Evolutionary conservation across 2,329 filamentous ascomycete species (phyloP).

Genomic region (Grosmannia penicillata): DNA sequence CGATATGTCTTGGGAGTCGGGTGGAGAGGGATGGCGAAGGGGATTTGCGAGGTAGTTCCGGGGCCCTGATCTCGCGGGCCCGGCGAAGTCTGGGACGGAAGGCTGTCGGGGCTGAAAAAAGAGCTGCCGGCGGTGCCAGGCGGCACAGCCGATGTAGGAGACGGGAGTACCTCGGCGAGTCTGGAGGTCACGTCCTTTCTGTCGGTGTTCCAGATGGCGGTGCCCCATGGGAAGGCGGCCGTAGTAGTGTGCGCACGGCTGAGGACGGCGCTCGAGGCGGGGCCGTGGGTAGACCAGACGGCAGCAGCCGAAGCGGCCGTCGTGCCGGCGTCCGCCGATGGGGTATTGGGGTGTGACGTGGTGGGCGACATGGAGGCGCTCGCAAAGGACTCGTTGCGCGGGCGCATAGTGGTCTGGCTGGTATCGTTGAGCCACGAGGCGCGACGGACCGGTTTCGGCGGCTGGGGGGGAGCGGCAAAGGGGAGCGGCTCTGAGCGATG

Average conservation of each 20-base stretch:
- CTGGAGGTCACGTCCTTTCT: slow-evolving; percentile 65
- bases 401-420: slow-evolving; percentile 43
- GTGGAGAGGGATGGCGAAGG: slow-evolving; percentile 76
- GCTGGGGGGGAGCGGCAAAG: slow-evolving; percentile 21
- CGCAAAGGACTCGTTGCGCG: slow-evolving; percentile 64
- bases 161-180: slow-evolving; percentile 59
- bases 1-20: slow-evolving; percentile 86
- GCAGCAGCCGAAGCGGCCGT: neutral
- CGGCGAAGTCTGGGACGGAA: slow-evolving; percentile 32
- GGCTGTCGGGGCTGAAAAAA: slow-evolving; percentile 33
- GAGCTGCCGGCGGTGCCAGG: slow-evolving; percentile 26
- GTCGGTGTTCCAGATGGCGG: slow-evolving; percentile 69
- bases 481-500: slow-evolving; percentile 31
- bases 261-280: slow-evolving; percentile 29
- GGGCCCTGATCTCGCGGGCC: slow-evolving; percentile 34
- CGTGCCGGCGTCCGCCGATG: slow-evolving; percentile 48
- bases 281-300: slow-evolving; percentile 39
- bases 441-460: slow-evolving; percentile 50
- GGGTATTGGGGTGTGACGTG: slow-evolving; percentile 67
- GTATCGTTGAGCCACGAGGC: slow-evolving; percentile 83
- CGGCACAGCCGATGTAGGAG: slow-evolving; percentile 50
- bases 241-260: slow-evolving; percentile 30
- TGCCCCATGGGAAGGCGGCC: slow-evolving; percentile 54
- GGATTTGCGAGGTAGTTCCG: slow-evolving; percentile 47
- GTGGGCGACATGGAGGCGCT: slow-evolving; percentile 65